These are phyloP conservation scores for Candida gorgasii DNA, from an alignment of 805 yeast genomes.

Conservation along the genomic window DNA sequence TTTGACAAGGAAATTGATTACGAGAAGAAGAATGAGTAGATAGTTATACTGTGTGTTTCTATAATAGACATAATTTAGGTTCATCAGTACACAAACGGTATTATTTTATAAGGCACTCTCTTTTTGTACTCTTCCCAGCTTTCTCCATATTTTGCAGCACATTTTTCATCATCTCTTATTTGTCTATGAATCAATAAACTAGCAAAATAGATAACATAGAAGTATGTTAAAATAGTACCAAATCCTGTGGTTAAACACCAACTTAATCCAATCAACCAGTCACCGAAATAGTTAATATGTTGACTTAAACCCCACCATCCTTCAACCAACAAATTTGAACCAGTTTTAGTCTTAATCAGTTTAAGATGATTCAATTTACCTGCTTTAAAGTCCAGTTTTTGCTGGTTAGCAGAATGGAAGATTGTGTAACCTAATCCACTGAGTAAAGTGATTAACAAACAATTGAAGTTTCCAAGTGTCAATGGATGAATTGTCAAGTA, in stretches of 20 bases:
- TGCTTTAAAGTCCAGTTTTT: conserved; percentile 79
- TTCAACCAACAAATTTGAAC: conserved; percentile 77
- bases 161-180: conserved; percentile 86
- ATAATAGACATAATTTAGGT: neutral
- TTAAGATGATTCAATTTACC: conserved; percentile 69
- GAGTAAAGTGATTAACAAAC: conserved; percentile 44
- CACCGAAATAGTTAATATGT: conserved; percentile 94
- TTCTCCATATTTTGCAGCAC: conserved; percentile 80
- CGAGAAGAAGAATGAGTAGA: conserved; percentile 48
- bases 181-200: conserved; percentile 85
- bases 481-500: conserved; percentile 58
- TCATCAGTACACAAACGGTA: conserved; percentile 77
- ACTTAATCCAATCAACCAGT: conserved; percentile 86
- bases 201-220: conserved; percentile 82
- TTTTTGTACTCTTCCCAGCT: conserved; percentile 83
- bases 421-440: conserved; percentile 72
- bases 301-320: conserved; percentile 97
- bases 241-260: conserved; percentile 93
- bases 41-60: neutral
- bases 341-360: conserved; percentile 66
- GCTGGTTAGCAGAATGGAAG: conserved; percentile 81
- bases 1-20: conserved; percentile 68
- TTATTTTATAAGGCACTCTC: conserved; percentile 82
- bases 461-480: conserved; percentile 47
- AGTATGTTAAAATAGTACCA: conserved; percentile 80